Percentiles rank a stretch among this genome's conserved stretches.
Evolutionary conservation across 345 rosid species (phyloP).

Genomic region (Nasturtium officinale): DNA sequence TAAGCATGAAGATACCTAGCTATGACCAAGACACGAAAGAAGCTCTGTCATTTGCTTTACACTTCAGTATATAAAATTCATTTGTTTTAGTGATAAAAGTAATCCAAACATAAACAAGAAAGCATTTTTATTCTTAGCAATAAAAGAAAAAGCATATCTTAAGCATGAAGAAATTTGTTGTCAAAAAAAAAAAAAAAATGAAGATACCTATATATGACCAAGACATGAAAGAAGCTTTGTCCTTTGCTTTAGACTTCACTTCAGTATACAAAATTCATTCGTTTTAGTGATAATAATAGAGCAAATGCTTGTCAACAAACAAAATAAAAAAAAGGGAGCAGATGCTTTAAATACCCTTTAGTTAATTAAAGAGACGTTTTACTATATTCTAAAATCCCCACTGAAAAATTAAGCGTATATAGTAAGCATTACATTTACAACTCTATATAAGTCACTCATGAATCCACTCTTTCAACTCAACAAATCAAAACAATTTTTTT

Average conservation of each 20-base stretch:
- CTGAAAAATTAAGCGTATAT: background rate
- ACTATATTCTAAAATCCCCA: background rate
- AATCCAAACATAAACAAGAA: too few species aligned
- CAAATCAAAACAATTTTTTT: background rate
- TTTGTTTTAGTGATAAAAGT: background rate
- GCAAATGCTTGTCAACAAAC: background rate
- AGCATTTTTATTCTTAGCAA: too few species aligned
- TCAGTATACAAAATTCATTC: background rate
- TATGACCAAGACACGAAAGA: background rate
- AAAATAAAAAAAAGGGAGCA: background rate
- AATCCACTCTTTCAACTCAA: background rate
- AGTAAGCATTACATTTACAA: background rate
- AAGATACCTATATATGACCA: constrained; percentile 3
- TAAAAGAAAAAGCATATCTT: too few species aligned
- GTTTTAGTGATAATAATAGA: background rate
- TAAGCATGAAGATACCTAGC: background rate
- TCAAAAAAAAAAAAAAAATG: too few species aligned
- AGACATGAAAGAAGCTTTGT: background rate
- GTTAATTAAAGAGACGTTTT: background rate
- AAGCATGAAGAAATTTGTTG: too few species aligned
- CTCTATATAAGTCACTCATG: constrained; percentile 20
- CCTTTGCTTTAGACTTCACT: too few species aligned
- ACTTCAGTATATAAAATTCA: background rate
- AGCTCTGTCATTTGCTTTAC: background rate
- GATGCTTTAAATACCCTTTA: background rate